Evolutionary conservation across 2,329 filamentous ascomycete species (phyloP).

Genomic region (Phialophora tarda): DNA sequence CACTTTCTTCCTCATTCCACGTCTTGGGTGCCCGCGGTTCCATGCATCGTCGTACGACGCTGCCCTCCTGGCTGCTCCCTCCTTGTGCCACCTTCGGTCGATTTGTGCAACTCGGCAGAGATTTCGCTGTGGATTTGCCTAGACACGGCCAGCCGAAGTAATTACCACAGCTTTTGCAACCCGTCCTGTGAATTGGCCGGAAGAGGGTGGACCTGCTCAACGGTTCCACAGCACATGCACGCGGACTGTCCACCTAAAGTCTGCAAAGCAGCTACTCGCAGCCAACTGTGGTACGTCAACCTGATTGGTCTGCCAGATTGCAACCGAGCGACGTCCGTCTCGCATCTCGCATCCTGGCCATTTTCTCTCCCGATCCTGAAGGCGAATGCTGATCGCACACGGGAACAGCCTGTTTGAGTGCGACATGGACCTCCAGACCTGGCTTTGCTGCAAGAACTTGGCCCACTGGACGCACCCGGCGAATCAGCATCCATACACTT

Average conservation of each 20-base stretch:
- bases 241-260: background rate
- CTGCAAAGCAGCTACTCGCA: background rate
- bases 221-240: conserved; percentile 15
- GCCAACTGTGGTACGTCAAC: background rate
- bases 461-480: background rate
- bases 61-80: background rate
- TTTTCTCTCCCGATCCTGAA: background rate
- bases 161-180: conserved; percentile 8
- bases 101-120: conserved; percentile 7
- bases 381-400: background rate
- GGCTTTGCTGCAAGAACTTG: background rate
- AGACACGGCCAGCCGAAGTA: conserved; percentile 1
- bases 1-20: conserved; percentile 7
- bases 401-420: background rate
- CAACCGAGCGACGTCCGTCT: background rate
- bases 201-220: conserved; percentile 2
- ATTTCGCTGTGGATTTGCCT: conserved; percentile 4
- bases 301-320: background rate
- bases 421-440: background rate
- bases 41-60: background rate
- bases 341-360: background rate
- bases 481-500: background rate
- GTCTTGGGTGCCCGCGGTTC: conserved; percentile 4
- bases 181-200: background rate
- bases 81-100: background rate